These are phyloP conservation scores for Alternaria solani DNA, from an alignment of 2,329 filamentous ascomycete genomes.

Conservation along the genomic window DNA sequence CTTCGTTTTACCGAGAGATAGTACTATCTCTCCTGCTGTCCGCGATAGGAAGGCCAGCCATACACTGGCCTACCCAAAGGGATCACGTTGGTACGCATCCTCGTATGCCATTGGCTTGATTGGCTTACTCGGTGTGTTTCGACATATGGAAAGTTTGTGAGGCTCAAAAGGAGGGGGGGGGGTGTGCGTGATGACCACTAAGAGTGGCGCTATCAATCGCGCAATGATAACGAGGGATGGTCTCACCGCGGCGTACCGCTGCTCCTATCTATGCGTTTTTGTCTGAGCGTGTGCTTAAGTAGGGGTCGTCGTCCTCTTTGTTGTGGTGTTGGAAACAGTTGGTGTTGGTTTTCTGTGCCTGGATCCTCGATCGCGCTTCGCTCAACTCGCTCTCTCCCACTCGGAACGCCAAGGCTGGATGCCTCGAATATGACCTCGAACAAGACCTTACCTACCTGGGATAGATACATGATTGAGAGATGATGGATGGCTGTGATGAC, in stretches of 20 bases:
- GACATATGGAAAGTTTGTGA: conserved; percentile 10
- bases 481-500: neutral
- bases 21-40: conserved; percentile 19
- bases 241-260: conserved; percentile 24
- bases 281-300: conserved; percentile 20
- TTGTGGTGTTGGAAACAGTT: neutral
- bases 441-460: conserved; percentile 6
- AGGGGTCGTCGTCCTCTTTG: neutral
- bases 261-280: conserved; percentile 2
- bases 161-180: conserved; percentile 17
- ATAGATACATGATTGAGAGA: conserved; percentile 1
- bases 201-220: conserved; percentile 48
- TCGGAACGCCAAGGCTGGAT: conserved; percentile 19
- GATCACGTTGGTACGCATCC: neutral
- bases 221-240: conserved; percentile 49
- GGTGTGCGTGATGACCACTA: conserved; percentile 33
- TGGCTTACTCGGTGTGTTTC: conserved; percentile 3
- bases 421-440: conserved; percentile 2
- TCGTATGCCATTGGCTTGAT: conserved; percentile 34
- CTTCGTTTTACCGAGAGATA: conserved; percentile 12
- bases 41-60: conserved; percentile 44
- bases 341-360: neutral
- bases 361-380: conserved; percentile 14
- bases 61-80: conserved; percentile 8
- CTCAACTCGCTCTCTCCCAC: conserved; percentile 9